Base-by-base conservation (phyloP, 257 asterid genomes). In the Salvia splendens region DNA sequence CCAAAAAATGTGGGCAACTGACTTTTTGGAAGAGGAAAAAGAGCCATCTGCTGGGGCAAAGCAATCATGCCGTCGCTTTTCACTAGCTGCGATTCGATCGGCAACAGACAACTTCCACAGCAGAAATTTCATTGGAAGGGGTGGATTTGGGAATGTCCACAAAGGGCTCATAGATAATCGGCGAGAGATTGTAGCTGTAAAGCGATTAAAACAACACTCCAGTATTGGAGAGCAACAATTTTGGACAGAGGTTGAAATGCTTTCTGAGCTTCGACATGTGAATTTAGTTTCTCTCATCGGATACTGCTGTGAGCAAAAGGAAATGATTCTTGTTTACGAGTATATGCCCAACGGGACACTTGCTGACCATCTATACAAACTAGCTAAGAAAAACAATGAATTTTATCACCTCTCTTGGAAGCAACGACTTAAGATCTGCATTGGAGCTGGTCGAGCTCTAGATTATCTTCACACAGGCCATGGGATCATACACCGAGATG, bases 371-470 rank as follows among this genome's bases (percentile, higher is more conserved):
- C 83, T 87, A 14, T 78, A 69, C 79, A 81, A 82, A 80, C 70
- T 69, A 12, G 77, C 73, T 6, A 63, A 79, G 64, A 70, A 49
- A 12, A 72, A 68, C 24, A 40, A 32, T 3, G 38, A 40, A 9
- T 49, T n/a, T 65, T 57, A 49, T 61, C 64, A 65, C 73, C 83
- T 82, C 40, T 68, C 86, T 65, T 84, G 89, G 94, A 83, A 80
- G 69, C 76, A 71, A 62, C 75, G 85, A 62, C 86, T 84, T 49
- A 53, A 78, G 72, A 84, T 86, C 65, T 77, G 81, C 75, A 79
- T 86, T 65, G 94, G 90, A 59, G 84, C 88, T 65, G 89, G 85
- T 61, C 80, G 76, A 7, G 94, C 88, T 40, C 62, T 86, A 16
- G 83, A 86, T 68, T 82, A 80, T 70, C 88, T 84, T 75, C 93